Evolutionary conservation across 2,329 filamentous ascomycete species (phyloP), one percentile per base, ranked within the genome.

Genomic region (Zarea fungicola): DNA sequence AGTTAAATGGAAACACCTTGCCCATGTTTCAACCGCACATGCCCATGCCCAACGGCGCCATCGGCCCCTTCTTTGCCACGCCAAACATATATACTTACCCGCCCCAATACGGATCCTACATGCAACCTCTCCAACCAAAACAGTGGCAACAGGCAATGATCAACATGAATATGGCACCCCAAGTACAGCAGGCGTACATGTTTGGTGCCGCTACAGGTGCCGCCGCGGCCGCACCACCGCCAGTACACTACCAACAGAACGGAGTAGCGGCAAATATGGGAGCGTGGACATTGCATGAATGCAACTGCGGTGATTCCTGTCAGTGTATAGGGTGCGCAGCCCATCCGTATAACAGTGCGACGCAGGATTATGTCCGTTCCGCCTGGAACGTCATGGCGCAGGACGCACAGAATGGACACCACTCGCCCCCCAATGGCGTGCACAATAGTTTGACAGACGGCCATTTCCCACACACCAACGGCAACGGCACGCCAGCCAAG

Each of bases 301-400:
- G 84, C 57, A 71, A 72, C 41, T 88, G 84, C 58, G 84, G 84
- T 18, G 78, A 83, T 47, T 70, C 70, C 23, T 88, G 84, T 55
- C 75, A 82, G 55, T 88, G 84, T 59, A 69, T 87, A 29, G 84
- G 83, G 10, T 88, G 84, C 60, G 74, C 81, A 5, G 79, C 78
- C 3, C 83, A 87, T 60, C 81, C 84, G 11, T 84, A 82, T 58
- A 87, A 87, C 55, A 72, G 79, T 7, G 78, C 81, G 19, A 86
- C 78, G 43, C 75, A 71, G 52, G 71, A 69, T 42, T 73, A 73
- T 50, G 70, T 83, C 3, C 68, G 74, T 44, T 76, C 74, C 6
- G 74, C 74, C 1, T 72, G 65, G 63, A 64, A 66, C 40, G 66
- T 58, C 45, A 71, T 71, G 67, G 56, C 58, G 52, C 66, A 69